Conservation (phyloP, 75 land plant genomes). For the Larix kaempferi region DNA sequence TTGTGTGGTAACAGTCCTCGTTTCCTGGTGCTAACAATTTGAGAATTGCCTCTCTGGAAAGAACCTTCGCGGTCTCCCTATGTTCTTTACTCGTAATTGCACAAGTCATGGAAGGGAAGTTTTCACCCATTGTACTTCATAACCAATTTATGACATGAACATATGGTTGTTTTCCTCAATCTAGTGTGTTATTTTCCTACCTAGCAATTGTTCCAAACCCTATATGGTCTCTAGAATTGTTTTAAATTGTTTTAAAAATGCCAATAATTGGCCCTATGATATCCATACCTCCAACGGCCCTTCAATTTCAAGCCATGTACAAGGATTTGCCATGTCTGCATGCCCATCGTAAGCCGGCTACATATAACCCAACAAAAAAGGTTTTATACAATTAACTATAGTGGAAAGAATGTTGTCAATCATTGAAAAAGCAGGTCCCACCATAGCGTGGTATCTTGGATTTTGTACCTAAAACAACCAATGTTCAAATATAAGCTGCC, state of each 20-base stretch:
- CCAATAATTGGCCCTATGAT: background rate
- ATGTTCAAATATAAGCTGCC: conserved; percentile 3
- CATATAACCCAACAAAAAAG: background rate
- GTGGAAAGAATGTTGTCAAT: background rate
- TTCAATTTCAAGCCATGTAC: conserved; percentile 84
- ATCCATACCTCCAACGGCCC: conserved; percentile 78
- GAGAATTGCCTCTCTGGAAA: too few relatives aligned
- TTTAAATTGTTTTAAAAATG: background rate
- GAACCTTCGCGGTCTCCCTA: too few relatives aligned
- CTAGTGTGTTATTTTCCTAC: too few relatives aligned
- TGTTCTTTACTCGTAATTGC: too few relatives aligned
- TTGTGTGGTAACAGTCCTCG: too few relatives aligned
- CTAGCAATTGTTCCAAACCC: too few relatives aligned
- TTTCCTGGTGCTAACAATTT: too few relatives aligned
- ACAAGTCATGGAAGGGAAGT: too few relatives aligned
- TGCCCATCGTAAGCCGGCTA: conserved; percentile 85
- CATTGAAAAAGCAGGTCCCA: conserved; percentile 15
- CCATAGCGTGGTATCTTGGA: conserved; percentile 86
- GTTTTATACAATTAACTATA: background rate
- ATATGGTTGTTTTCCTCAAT: too few relatives aligned
- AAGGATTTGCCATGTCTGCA: conserved; percentile 92
- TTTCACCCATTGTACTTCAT: too few relatives aligned
- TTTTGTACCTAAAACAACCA: conserved; percentile 51
- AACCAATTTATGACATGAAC: too few relatives aligned
- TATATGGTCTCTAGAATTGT: too few relatives aligned